Conservation (phyloP, 768 basidiomycete genomes). For the Tylopilus intermedius region DNA sequence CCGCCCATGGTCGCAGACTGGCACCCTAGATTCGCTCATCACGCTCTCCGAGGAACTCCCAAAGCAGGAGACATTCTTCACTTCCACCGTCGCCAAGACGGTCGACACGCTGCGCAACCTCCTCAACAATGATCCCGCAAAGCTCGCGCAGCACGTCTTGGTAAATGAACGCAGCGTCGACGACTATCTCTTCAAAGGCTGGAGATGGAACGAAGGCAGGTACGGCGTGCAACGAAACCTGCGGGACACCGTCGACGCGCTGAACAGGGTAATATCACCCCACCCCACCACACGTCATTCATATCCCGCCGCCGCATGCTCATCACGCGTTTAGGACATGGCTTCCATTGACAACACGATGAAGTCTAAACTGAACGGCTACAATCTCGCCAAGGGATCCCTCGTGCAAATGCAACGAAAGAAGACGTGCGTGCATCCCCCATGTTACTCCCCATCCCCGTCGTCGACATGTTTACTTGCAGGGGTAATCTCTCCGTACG, state of each 20-base stretch:
- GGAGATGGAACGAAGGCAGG: slow-evolving; percentile 93
- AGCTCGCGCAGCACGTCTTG: slow-evolving; percentile 68
- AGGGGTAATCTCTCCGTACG: slow-evolving; percentile 95
- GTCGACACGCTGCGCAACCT: slow-evolving; percentile 92
- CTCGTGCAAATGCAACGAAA: slow-evolving; percentile 90
- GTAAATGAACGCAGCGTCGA: slow-evolving; percentile 79
- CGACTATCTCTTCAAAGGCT: slow-evolving; percentile 70
- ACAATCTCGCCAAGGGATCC: slow-evolving; percentile 91
- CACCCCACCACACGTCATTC: slow-evolving; percentile 15
- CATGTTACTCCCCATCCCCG: slow-evolving; percentile 1
- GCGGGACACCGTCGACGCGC: slow-evolving; percentile 75
- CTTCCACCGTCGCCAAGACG: slow-evolving; percentile 80
- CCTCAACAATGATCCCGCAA: slow-evolving; percentile 78
- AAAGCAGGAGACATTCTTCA: slow-evolving; percentile 87
- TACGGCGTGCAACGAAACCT: slow-evolving; percentile 82
- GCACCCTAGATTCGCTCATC: slow-evolving; percentile 87
- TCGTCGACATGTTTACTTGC: slow-evolving; percentile 7
- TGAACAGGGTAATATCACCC: slow-evolving; percentile 64
- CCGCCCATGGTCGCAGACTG: slow-evolving; percentile 55
- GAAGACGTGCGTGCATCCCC: slow-evolving; percentile 60
- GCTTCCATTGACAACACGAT: slow-evolving; percentile 89
- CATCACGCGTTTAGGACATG: slow-evolving; percentile 62
- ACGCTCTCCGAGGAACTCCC: slow-evolving; percentile 88
- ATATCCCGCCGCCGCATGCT: slow-evolving; percentile 19
- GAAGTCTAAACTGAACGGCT: slow-evolving; percentile 86